These are phyloP conservation scores for Grosmannia penicillata DNA, from an alignment of 2,329 filamentous ascomycete genomes.

Conservation along the genomic window DNA sequence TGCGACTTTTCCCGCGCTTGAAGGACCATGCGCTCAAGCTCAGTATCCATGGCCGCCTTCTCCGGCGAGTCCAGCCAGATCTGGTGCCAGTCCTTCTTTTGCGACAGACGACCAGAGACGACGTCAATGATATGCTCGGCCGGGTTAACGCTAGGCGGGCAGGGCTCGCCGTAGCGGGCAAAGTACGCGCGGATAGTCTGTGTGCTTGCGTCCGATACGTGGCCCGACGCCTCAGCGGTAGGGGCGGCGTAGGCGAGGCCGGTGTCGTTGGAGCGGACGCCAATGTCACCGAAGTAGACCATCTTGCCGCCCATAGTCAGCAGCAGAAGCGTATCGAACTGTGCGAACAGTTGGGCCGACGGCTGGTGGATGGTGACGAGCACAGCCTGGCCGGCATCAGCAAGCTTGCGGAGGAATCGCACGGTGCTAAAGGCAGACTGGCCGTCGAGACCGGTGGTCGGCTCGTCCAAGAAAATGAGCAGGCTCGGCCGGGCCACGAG, in stretches of 20 bases:
- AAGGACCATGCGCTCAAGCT: conserved; percentile 49
- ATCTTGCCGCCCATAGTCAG: conserved; percentile 51
- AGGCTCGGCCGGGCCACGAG: conserved; percentile 45
- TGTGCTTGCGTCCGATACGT: conserved; percentile 19
- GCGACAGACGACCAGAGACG: conserved; percentile 32
- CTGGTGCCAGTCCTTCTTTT: conserved; percentile 23
- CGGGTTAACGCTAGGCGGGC: conserved; percentile 49
- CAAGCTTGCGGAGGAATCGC: conserved; percentile 52
- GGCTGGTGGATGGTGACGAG: conserved; percentile 59
- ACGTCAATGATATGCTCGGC: conserved; percentile 63
- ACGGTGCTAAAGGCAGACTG: conserved; percentile 52
- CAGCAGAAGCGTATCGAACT: conserved; percentile 51
- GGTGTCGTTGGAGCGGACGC: conserved; percentile 14
- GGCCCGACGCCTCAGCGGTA: background rate
- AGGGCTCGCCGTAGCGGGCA: conserved; percentile 46
- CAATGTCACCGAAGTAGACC: conserved; percentile 51
- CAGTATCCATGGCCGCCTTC: conserved; percentile 34
- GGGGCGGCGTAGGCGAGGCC: background rate
- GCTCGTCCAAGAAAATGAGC: conserved; percentile 46
- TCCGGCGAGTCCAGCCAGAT: conserved; percentile 22
- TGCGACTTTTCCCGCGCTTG: conserved; percentile 16
- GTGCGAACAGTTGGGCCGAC: conserved; percentile 48
- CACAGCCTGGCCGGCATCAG: conserved; percentile 50
- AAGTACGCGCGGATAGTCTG: conserved; percentile 49
- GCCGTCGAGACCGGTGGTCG: conserved; percentile 51